Base-by-base conservation (phyloP, 2,329 filamentous ascomycete genomes). In the Fusarium redolens region DNA sequence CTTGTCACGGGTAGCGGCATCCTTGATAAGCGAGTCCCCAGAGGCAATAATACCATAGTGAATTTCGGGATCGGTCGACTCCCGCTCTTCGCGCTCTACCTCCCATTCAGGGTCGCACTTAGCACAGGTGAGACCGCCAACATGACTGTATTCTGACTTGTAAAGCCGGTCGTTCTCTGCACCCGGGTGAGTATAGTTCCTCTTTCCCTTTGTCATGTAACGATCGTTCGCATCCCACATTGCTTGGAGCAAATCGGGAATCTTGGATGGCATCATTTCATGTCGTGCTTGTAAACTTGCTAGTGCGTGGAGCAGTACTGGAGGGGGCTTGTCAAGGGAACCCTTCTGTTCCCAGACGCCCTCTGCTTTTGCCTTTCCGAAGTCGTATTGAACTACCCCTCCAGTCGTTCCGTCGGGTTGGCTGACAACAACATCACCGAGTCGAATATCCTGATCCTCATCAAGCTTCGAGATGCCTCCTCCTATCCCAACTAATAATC, bases 401-500 rank as follows among this genome's bases (percentile, higher is more conserved):
- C 75, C 67, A 0, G 14, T 71, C 0, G n/a, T 60, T 4, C 62
- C 70, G 1, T 61, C 22, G 0, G 78, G 77, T 0, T 70, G 54
- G 48, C 78, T 78, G 0, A 80, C 72, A 4, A 79, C 75, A 5
- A 80, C 30, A 11, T 80, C 79, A 5, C 79, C 78, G 0, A 80
- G 71, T 1, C 78, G 74, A 15, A 80, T 67, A 13, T 79, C 78
- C 3, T 55, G 44, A 9, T 17, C 37, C 4, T 50, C 11, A 2
- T 40, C n/a, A 3, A 57, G 61, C 1, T 11, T 18, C 2, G 72
- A 17, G 11, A 75, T 43, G 2, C 69, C 78, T 1, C 90, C 88
- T 4, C 87, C 88, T 76, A 83, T 85, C 0, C 82, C 79, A 65
- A 78, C 74, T 28, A 77, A 9, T 1, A 78, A 35, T 0, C 66